phyloP scores from a whole-genome alignment of 1,284 basidiomycete species.

The Cerioporus squamosus region DNA sequence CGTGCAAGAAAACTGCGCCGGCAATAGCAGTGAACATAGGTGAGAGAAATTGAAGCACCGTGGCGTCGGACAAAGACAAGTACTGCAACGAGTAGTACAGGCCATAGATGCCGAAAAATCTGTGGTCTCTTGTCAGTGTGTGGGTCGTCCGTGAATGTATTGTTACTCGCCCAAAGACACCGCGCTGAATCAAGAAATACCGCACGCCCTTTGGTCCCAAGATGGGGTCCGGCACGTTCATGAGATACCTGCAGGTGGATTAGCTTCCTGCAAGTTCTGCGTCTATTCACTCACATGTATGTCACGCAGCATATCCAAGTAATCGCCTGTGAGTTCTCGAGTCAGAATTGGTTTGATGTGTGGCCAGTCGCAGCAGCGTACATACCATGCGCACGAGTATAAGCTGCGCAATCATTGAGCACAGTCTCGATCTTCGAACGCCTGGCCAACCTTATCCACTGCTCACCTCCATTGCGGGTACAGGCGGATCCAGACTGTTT shows the following conservation, averaged over 20 bases:
- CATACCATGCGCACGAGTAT: constrained; percentile 56
- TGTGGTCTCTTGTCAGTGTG: constrained; percentile 25
- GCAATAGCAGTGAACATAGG: constrained; percentile 74
- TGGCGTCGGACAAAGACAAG: constrained; percentile 70
- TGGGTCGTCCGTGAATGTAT: background rate
- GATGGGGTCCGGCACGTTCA: constrained; percentile 63
- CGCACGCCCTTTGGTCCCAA: constrained; percentile 73
- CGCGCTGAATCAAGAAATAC: constrained; percentile 57
- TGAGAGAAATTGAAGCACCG: constrained; percentile 76
- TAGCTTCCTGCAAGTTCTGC: background rate
- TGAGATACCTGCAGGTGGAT: constrained; percentile 42
- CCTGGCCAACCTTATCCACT: background rate
- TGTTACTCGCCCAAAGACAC: constrained; percentile 60
- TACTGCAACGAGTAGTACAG: constrained; percentile 71
- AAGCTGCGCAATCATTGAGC: constrained; percentile 33
- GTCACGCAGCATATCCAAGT: constrained; percentile 48
- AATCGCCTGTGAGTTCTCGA: constrained; percentile 37
- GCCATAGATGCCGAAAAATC: constrained; percentile 67
- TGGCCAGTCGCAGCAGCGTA: background rate
- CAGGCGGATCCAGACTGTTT: constrained; percentile 60
- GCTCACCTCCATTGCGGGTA: constrained; percentile 59
- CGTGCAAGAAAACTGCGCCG: constrained; percentile 70
- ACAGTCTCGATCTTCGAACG: background rate
- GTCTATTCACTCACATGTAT: constrained; percentile 41
- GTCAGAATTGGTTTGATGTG: background rate